Evolutionary conservation across 805 yeast genomes (phyloP).

Genomic region (Cyberlindnera xishuangbannaensis): DNA sequence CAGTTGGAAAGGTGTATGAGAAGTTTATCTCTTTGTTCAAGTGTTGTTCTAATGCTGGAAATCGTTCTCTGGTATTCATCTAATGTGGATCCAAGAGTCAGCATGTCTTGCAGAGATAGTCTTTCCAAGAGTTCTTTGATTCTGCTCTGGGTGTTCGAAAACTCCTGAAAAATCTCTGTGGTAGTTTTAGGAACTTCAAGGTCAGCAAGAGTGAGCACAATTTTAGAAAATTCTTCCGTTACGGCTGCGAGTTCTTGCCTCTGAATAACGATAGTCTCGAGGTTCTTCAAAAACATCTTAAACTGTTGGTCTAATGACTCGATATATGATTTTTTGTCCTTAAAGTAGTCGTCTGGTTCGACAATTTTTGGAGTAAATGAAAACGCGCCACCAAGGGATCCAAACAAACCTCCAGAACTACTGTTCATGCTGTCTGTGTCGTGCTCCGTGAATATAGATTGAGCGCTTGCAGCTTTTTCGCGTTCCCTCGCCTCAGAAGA

Average conservation of each 20-base stretch:
- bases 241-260: slow-evolving; percentile 67
- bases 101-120: slow-evolving; percentile 74
- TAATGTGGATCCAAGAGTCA: slow-evolving; percentile 79
- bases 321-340: slow-evolving; percentile 59
- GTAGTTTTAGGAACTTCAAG: slow-evolving; percentile 69
- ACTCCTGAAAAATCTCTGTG: slow-evolving; percentile 58
- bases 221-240: slow-evolving; percentile 57
- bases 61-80: slow-evolving; percentile 82
- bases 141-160: slow-evolving; percentile 65
- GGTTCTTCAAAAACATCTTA: slow-evolving; percentile 57
- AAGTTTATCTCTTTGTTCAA: slow-evolving; percentile 65
- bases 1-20: slow-evolving; percentile 41
- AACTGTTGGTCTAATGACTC: slow-evolving; percentile 72
- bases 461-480: slow-evolving; percentile 48
- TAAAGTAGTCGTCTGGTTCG: slow-evolving; percentile 77
- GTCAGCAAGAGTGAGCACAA: slow-evolving; percentile 56
- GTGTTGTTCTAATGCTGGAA: slow-evolving; percentile 66
- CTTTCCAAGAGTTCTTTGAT: slow-evolving; percentile 72
- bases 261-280: slow-evolving; percentile 71
- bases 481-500: slow-evolving; percentile 63
- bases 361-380: slow-evolving; percentile 60
- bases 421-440: slow-evolving; percentile 30
- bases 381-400: slow-evolving; percentile 61
- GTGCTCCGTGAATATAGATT: slow-evolving; percentile 24
- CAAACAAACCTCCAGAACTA: slow-evolving; percentile 52